A percentile compares a stretch with the other conserved stretches of the same genome.
Evolutionary conservation across 371 early-diverging fungal genomes (phyloP).

Genomic region (Mucor mucedo): DNA sequence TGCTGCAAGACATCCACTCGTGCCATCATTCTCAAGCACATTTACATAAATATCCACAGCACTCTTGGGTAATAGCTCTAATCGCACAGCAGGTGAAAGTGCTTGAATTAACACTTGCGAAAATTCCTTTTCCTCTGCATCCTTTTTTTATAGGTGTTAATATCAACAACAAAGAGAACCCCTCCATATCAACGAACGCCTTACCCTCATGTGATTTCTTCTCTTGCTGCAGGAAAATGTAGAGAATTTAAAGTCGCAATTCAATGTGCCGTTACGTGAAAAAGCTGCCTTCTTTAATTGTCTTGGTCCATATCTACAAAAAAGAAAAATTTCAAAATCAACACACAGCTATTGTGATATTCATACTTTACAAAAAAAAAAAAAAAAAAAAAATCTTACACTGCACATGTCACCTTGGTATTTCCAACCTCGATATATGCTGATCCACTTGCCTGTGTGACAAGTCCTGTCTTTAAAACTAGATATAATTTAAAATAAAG

Average conservation of each 20-base stretch:
- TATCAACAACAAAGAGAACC: too few species aligned
- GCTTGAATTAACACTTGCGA: slow-evolving; percentile 80
- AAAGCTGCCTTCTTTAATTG: slow-evolving; percentile 64
- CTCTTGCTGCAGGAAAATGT: slow-evolving; percentile 84
- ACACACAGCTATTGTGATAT: background rate
- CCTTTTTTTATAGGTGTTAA: slow-evolving; percentile 46
- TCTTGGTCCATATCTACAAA: slow-evolving; percentile 81
- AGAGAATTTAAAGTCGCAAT: slow-evolving; percentile 90
- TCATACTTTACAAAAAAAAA: background rate
- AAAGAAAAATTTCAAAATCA: background rate
- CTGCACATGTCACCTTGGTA: slow-evolving; percentile 88
- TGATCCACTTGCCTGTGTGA: slow-evolving; percentile 88
- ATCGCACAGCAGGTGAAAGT: slow-evolving; percentile 84
- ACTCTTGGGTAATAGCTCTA: slow-evolving; percentile 89
- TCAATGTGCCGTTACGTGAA: slow-evolving; percentile 66
- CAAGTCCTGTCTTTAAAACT: slow-evolving; percentile 85
- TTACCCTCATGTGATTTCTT: slow-evolving; percentile 63
- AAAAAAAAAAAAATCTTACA: slow-evolving; percentile 59
- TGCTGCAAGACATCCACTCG: slow-evolving; percentile 76
- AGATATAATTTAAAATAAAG: slow-evolving; percentile 13
- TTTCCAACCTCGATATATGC: slow-evolving; percentile 89
- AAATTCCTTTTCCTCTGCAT: slow-evolving; percentile 84
- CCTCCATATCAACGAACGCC: too few species aligned
- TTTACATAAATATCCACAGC: slow-evolving; percentile 85
- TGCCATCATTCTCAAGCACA: slow-evolving; percentile 89